Percentiles rank a stretch among this genome's conserved stretches.
Evolutionary conservation across 768 basidiomycete genomes (phyloP).

Genomic region (Hericium rajendrae): DNA sequence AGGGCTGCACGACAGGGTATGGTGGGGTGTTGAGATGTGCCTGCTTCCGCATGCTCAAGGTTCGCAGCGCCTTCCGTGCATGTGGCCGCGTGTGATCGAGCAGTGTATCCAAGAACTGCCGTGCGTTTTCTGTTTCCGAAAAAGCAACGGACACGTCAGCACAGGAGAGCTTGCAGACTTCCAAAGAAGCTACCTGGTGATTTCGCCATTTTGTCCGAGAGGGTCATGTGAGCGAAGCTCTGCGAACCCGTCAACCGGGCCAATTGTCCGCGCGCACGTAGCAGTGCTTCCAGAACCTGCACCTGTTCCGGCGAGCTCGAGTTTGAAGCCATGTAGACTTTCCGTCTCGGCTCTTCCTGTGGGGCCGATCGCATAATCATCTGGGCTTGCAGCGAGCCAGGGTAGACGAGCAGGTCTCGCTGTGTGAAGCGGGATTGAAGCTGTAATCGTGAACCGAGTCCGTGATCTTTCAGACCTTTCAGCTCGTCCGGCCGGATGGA

Average conservation of each 20-base stretch:
- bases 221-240: conserved; percentile 79
- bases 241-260: conserved; percentile 77
- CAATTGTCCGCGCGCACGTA: conserved; percentile 71
- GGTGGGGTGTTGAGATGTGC: conserved; percentile 49
- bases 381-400: conserved; percentile 82
- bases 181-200: conserved; percentile 52
- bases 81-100: conserved; percentile 72
- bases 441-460: conserved; percentile 64
- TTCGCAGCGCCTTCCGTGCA: conserved; percentile 63
- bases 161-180: too few species aligned
- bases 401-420: conserved; percentile 70
- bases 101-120: conserved; percentile 73
- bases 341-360: conserved; percentile 69
- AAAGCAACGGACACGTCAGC: background rate
- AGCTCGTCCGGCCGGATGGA: conserved; percentile 61
- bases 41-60: conserved; percentile 65
- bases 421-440: conserved; percentile 71
- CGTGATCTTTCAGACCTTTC: conserved; percentile 63
- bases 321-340: conserved; percentile 77
- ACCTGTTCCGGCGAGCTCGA: conserved; percentile 69
- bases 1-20: conserved; percentile 72
- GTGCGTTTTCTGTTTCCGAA: conserved; percentile 62
- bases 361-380: conserved; percentile 90
- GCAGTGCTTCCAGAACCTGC: conserved; percentile 62
- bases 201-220: conserved; percentile 96